Evolutionary conservation across 345 rosid genomes (phyloP).

Genomic region (Geranium brycei): DNA sequence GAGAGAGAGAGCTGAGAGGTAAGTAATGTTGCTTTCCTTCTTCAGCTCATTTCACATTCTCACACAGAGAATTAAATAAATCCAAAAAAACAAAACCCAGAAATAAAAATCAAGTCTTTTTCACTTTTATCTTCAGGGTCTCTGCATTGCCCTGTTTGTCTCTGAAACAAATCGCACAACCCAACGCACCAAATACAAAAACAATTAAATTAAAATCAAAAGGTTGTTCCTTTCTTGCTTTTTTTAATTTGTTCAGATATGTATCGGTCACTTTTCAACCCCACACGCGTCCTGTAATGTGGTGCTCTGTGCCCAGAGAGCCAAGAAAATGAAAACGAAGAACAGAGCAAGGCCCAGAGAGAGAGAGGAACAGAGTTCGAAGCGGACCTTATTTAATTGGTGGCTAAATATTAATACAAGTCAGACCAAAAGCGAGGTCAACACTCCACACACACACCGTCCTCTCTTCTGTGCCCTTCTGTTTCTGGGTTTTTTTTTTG

Average conservation of each 20-base stretch:
- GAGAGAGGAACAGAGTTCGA: too few species aligned
- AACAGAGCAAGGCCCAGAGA: background rate
- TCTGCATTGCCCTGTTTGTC: conserved; percentile 13
- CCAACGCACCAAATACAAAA: background rate
- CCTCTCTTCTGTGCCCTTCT: background rate
- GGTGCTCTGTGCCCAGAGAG: background rate
- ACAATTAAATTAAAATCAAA: background rate
- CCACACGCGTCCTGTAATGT: background rate
- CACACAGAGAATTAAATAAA: too few species aligned
- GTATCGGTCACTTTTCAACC: background rate
- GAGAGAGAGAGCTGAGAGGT: conserved; percentile 4
- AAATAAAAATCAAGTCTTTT: too few species aligned
- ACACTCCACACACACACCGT: background rate
- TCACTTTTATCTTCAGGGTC: conserved; percentile 6
- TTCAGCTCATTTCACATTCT: conserved; percentile 13
- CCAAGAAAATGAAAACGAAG: background rate
- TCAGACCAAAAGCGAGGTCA: background rate
- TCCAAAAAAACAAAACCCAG: background rate
- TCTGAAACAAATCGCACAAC: conserved; percentile 9
- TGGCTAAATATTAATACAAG: background rate
- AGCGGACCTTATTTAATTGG: too few species aligned
- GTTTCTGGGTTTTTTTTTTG: background rate
- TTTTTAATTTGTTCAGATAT: background rate
- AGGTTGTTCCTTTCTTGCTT: background rate
- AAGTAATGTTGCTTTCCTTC: conserved; percentile 19